Evolutionary conservation across 2,329 filamentous ascomycete species (phyloP).

Genomic region (Fusarium sp.): DNA sequence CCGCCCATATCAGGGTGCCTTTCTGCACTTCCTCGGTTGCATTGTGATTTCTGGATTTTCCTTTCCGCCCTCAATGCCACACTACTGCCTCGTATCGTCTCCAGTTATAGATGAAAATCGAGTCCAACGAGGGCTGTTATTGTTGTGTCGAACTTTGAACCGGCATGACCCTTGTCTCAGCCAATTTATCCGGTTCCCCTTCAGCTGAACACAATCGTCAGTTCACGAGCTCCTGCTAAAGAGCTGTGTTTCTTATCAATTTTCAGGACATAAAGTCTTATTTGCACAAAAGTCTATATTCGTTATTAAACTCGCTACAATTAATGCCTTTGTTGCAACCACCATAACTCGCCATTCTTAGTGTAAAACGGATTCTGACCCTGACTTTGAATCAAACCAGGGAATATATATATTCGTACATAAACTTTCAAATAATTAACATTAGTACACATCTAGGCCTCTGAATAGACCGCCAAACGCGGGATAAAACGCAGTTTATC

Average conservation of each 20-base stretch:
- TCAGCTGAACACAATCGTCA: too few relatives aligned
- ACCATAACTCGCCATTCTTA: neutral
- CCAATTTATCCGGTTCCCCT: neutral
- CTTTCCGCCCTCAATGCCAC: neutral
- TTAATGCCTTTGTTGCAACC: neutral
- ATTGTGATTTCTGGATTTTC: neutral
- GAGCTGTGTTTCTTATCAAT: neutral
- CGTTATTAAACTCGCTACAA: too few relatives aligned
- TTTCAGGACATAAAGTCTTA: neutral
- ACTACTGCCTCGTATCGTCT: neutral
- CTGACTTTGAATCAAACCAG: neutral
- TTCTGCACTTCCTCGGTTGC: neutral
- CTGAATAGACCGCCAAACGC: neutral
- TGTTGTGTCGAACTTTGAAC: rapidly evolving
- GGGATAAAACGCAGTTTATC: neutral
- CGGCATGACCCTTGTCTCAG: neutral
- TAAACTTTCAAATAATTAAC: neutral
- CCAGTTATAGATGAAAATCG: rapidly evolving
- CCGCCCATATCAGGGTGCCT: neutral
- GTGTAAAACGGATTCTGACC: neutral
- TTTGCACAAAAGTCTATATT: neutral
- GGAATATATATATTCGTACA: too few relatives aligned
- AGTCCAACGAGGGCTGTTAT: neutral
- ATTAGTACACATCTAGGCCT: too few relatives aligned
- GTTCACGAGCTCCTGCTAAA: neutral